Evolutionary conservation across 148 eudicot genomes (phyloP).

Genomic region (Cornus florida): DNA sequence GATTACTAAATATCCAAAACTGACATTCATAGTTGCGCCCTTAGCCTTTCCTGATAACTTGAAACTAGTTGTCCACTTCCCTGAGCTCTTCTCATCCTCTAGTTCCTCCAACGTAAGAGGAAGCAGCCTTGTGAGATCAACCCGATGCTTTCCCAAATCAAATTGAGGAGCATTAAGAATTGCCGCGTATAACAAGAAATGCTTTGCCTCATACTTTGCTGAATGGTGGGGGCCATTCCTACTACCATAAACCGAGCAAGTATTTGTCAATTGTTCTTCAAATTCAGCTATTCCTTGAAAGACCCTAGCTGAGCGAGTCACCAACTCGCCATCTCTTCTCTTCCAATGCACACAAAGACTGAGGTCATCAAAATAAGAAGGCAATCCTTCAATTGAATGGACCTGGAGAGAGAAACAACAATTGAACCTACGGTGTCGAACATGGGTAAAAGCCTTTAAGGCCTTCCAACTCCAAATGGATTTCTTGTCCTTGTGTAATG

Average conservation of each 20-base stretch:
- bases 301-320: conserved; percentile 61
- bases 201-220: conserved; percentile 76
- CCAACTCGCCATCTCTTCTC: conserved; percentile 68
- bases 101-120: conserved; percentile 79
- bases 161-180: conserved; percentile 43
- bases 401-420: conserved; percentile 87
- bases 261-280: conserved; percentile 57
- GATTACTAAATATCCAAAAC: conserved; percentile 72
- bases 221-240: conserved; percentile 65
- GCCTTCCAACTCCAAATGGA: conserved; percentile 93
- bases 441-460: conserved; percentile 70
- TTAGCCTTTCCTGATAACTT: conserved; percentile 78
- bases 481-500: conserved; percentile 65
- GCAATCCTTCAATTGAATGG: conserved; percentile 72
- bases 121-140: conserved; percentile 72
- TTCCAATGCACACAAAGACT: conserved; percentile 76
- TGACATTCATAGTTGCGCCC: conserved; percentile 87
- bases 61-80: conserved; percentile 86
- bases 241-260: conserved; percentile 69
- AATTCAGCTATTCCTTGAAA: conserved; percentile 64
- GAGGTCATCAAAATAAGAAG: conserved; percentile 45
- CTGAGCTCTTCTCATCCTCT: conserved; percentile 84
- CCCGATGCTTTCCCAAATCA: conserved; percentile 80
- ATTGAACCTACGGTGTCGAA: conserved; percentile 67
- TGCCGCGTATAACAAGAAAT: conserved; percentile 61